Conservation (phyloP, 495 filamentous ascomycete genomes). For the Hypomontagnella monticulosa region DNA sequence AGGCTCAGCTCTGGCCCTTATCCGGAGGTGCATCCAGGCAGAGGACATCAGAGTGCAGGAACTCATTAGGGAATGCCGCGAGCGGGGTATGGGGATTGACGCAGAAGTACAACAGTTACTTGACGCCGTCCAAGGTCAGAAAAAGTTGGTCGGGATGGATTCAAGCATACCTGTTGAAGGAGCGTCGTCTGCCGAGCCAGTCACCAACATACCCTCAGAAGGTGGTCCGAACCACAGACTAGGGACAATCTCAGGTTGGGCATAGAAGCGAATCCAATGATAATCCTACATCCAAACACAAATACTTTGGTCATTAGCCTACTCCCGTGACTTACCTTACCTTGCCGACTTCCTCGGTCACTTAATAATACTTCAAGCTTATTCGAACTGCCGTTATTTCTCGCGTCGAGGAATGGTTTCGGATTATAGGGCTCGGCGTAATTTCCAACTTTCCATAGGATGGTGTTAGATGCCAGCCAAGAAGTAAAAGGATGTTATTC, state of each 20-base stretch:
- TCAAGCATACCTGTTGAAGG: neutral
- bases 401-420: neutral
- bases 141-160: neutral
- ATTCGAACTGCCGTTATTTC: neutral
- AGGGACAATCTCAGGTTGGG: constrained; percentile 5
- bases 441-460: constrained; percentile 1
- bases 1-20: constrained; percentile 49
- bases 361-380: too few species aligned
- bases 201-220: neutral
- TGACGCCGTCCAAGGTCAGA: constrained; percentile 14
- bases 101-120: constrained; percentile 34
- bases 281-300: neutral
- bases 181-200: neutral
- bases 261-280: neutral
- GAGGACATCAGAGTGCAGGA: constrained; percentile 57
- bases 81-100: constrained; percentile 41
- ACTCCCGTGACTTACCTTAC: too few species aligned
- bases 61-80: constrained; percentile 51
- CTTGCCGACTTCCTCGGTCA: too few species aligned
- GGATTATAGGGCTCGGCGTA: constrained; percentile 27
- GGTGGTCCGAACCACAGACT: neutral
- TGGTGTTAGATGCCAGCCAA: neutral
- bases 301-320: neutral
- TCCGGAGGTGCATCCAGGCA: constrained; percentile 52
- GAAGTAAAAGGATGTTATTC: too few species aligned